These are phyloP conservation scores for Stagonosporopsis rhizophila DNA, from an alignment of 2,329 filamentous ascomycete species.

Conservation along the genomic window DNA sequence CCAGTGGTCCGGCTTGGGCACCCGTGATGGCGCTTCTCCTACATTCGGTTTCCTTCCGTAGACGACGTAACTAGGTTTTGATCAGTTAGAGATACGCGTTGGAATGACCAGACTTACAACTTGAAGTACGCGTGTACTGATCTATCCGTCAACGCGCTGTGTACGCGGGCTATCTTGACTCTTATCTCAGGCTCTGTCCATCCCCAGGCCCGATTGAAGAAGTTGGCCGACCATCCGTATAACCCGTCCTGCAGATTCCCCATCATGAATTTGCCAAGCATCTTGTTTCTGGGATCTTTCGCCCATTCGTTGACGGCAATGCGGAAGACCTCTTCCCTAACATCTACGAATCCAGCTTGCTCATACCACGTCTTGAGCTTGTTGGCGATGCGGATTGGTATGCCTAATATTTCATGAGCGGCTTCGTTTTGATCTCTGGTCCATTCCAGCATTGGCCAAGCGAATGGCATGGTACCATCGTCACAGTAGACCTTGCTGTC, in stretches of 20 bases:
- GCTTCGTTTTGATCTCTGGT: constrained; percentile 53
- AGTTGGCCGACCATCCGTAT: constrained; percentile 53
- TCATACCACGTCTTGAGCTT: constrained; percentile 62
- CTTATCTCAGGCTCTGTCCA: constrained; percentile 56
- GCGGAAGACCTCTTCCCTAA: constrained; percentile 61
- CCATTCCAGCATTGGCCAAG: constrained; percentile 60
- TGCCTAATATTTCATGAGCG: constrained; percentile 51
- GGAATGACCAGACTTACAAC: constrained; percentile 41
- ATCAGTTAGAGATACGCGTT: not conserved
- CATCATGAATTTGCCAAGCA: constrained; percentile 59
- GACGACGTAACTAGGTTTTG: constrained; percentile 34
- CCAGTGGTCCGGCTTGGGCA: constrained; percentile 31
- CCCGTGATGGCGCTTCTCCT: constrained; percentile 25
- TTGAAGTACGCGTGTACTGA: constrained; percentile 54
- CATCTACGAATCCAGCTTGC: constrained; percentile 64
- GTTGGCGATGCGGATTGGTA: constrained; percentile 61
- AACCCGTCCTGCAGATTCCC: constrained; percentile 56
- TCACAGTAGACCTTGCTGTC: constrained; percentile 59
- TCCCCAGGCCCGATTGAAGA: constrained; percentile 52
- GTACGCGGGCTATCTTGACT: constrained; percentile 53
- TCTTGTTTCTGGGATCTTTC: constrained; percentile 54
- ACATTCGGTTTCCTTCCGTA: constrained; percentile 36
- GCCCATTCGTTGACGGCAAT: constrained; percentile 62
- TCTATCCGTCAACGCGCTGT: constrained; percentile 49
- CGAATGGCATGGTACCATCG: constrained; percentile 60